Base-by-base conservation (phyloP, 2,329 filamentous ascomycete species). In the Alternaria sp. region DNA sequence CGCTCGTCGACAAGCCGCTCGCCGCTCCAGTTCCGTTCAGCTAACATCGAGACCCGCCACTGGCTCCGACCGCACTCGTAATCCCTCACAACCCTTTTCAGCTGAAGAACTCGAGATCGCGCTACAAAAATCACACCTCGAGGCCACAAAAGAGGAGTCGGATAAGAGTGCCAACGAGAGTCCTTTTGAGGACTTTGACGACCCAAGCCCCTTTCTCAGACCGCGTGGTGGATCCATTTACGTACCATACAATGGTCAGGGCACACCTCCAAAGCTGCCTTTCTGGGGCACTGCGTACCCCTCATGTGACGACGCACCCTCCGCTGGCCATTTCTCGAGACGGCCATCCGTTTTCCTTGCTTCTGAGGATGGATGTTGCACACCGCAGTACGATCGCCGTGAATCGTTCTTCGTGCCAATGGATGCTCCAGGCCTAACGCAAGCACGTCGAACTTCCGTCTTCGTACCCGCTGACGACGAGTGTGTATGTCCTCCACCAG, bases 71-170 rank as follows among this genome's bases (percentile, higher is more conserved):
- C 71, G 69, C 57, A 74, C 61, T 20, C 71, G 67, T 11, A 71
- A 71, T 18, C 56, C 74, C n/a, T 73, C 72, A 65, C 67, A 69
- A 25, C 79, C 79, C 2, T 84, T 84, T 64, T 77, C 81, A 3
- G 74, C 80, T 27, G 79, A 82, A 52, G 81, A 84, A 28, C 76
- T 84, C 46, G 78, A 79, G 43, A 68, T 80, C 9, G 82, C 82
- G 0, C 67, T 84, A 54, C 73, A 80, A 51, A 73, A 76, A 41
- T 81, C 80, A 5, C 78, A 81, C 44, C 69, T 78, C 14, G 75
- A 76, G 45, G 60, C 70, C 10, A 72, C 71, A 5, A 70, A 68
- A 32, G 72, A 76, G 49, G 74, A 77, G 45, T 70, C 65, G 25
- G 74, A 74, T 44, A 64, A 65, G 51, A 74, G 73, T 56, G 63